Conservation (phyloP, 1,284 basidiomycete genomes). For the Entoloma clypeatum region DNA sequence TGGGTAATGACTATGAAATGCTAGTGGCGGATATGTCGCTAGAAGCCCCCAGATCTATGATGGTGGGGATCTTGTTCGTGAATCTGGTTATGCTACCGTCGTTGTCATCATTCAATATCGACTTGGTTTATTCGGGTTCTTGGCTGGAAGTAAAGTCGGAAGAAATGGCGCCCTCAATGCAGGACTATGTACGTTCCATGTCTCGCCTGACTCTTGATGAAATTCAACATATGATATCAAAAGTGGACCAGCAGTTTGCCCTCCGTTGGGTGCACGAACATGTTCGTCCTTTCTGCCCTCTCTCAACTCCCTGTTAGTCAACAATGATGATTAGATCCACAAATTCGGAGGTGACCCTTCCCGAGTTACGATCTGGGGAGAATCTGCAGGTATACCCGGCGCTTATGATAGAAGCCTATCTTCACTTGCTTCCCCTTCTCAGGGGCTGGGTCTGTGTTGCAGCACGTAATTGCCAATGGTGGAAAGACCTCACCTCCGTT, state of each 20-base stretch:
- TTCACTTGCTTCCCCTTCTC: not conserved
- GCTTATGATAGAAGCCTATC: not conserved
- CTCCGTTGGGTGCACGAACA: constrained; percentile 39
- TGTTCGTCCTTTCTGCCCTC: constrained; percentile 25
- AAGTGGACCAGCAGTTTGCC: constrained; percentile 42
- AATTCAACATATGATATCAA: not conserved
- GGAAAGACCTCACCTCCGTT: constrained; percentile 31
- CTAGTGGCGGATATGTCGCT: constrained; percentile 28
- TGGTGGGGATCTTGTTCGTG: constrained; percentile 28
- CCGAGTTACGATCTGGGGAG: constrained; percentile 33
- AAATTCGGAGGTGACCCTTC: constrained; percentile 30
- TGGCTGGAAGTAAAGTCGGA: constrained; percentile 32
- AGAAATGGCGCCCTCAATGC: constrained; percentile 33
- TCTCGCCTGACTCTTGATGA: not conserved
- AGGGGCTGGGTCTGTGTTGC: constrained; percentile 38
- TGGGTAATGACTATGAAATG: not conserved
- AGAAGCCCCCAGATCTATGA: constrained; percentile 22
- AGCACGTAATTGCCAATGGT: constrained; percentile 35
- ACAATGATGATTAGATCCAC: constrained; percentile 19
- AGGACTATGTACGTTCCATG: constrained; percentile 29
- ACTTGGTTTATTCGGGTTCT: constrained; percentile 41
- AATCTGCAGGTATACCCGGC: constrained; percentile 23
- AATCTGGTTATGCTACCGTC: constrained; percentile 28
- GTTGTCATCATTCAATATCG: constrained; percentile 40
- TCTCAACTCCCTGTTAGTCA: not conserved